phyloP scores from a whole-genome alignment of 2,329 filamentous ascomycete species.

The Fusarium phyllophilum region DNA sequence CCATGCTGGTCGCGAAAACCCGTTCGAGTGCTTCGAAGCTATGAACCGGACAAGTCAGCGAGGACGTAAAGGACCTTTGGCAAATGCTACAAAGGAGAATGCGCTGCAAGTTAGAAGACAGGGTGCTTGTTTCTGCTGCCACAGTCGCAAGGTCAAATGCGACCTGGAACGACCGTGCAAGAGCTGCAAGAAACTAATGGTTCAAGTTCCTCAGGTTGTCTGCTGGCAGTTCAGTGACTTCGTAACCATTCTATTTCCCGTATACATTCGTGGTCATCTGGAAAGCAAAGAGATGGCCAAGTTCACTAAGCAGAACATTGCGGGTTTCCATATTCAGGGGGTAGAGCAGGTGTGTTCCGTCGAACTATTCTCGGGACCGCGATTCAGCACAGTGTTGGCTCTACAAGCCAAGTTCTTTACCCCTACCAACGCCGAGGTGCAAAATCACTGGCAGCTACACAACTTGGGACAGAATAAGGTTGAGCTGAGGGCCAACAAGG shows the following conservation, averaged over 20 bases:
- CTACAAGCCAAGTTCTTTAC: conserved; percentile 64
- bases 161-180: conserved; percentile 65
- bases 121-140: conserved; percentile 69
- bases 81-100: conserved; percentile 63
- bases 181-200: conserved; percentile 64
- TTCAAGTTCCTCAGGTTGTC: conserved; percentile 62
- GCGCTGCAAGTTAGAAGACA: conserved; percentile 64
- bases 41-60: conserved; percentile 61
- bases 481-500: conserved; percentile 53
- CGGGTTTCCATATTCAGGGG: conserved; percentile 55
- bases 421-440: conserved; percentile 57
- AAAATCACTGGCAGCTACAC: conserved; percentile 62
- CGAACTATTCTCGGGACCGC: conserved; percentile 59
- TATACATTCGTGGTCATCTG: conserved; percentile 62
- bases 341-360: conserved; percentile 55
- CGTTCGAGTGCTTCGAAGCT: conserved; percentile 65
- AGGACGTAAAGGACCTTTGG: conserved; percentile 66
- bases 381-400: conserved; percentile 58
- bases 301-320: conserved; percentile 62
- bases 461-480: conserved; percentile 51
- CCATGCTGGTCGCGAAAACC: conserved; percentile 61
- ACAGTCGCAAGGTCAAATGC: conserved; percentile 68
- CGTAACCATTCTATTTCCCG: conserved; percentile 61
- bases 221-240: conserved; percentile 71
- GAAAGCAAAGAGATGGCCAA: conserved; percentile 59